Base-by-base conservation (phyloP, 2,329 filamentous ascomycete genomes). In the Leptodontidium sp. region DNA sequence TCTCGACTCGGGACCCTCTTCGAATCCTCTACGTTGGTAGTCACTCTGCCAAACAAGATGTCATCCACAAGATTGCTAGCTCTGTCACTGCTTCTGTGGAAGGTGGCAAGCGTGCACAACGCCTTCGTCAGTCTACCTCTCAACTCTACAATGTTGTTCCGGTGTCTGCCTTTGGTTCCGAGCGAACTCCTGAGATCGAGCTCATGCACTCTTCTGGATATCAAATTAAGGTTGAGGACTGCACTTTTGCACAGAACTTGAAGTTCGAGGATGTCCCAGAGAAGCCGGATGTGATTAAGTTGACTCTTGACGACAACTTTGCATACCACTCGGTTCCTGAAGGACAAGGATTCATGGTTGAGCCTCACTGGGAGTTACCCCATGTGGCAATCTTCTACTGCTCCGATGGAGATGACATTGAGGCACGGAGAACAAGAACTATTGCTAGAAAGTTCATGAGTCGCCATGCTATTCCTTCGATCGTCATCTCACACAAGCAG, bases 101-200 rank as follows among this genome's bases (percentile, higher is more conserved):
- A 38, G 74, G 70, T 38, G 68, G 77, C 8, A 79, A 78, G 47
- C 73, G 75, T 49, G 74, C 76, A 65, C 72, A 77, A 57, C 65
- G 73, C 12, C 73, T 77, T 62, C 76, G 76, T 32, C 75, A 76
- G 11, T 77, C 79, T 59, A 74, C 75, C 17, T 83, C 83, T 53
- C 82, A 82, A 38, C 77, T 85, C 40, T 86, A 84, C 76, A 86
- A 84, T 75, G 83, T 86, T 53, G 81, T 86, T 55, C 84, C 84
- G 17, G 81, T 85, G 65, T 83, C 83, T 3, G 81, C 82, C 1
- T 85, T 85, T 74, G 84, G 84, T 12, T 82, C 81, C 14, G 75
- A 79, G 55, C 78, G 79, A 53, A 79, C 81, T 15, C 83, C 84
- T 1, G 84, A 86, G 67, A 82, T 86, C 24, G 83, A 86, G 74